Evolutionary conservation across 257 asterid genomes (phyloP), one percentile per base, ranked within the genome.

Genomic region (Datura wrightii): DNA sequence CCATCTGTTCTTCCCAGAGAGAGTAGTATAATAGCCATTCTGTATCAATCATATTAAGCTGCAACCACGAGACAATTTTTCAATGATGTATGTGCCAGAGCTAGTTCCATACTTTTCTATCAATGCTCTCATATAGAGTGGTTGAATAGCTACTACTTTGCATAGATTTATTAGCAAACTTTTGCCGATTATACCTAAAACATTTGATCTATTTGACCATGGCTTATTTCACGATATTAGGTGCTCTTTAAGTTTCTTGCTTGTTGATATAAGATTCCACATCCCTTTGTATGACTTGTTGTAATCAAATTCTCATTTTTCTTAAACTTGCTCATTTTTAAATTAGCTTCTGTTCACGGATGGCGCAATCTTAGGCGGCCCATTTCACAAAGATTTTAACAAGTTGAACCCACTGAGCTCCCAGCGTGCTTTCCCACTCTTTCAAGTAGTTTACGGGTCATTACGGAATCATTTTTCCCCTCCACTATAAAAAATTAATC

Each of bases 231-330:
- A 67, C 3, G 4, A 6, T 74, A 13, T 24, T 74, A 19, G 60
- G 13, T 74, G 42, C 42, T 34, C 19, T 46, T 6, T 19, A 7
- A 24, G 19, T 48, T 46, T 48, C 44, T 48, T 10, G 37, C 3
- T 48, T 74, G 19, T 13, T 11, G 15, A 6, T 74, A 48, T 24
- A 74, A 19, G 80, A 48, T 7, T 48, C 44, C 14, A 6, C 60
- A 50, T 50, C n/a, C 62, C 31, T 31, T 14, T 50, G 81, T 31
- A 50, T 50, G 81, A 76, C 44, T 50, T 50, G 39, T 3, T 6
- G 31, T 50, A 53, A 31, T 52, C 31, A 24, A 31, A 50, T 76
- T 76, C 31, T 76, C 82, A 74, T 74, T 48, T 48, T 74, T 44
- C 31, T 48, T 19, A 4, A 74, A 74, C 24, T 74, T 74, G 58